phyloP scores from a whole-genome alignment of 768 basidiomycete species.

The Russula dissimulans region DNA sequence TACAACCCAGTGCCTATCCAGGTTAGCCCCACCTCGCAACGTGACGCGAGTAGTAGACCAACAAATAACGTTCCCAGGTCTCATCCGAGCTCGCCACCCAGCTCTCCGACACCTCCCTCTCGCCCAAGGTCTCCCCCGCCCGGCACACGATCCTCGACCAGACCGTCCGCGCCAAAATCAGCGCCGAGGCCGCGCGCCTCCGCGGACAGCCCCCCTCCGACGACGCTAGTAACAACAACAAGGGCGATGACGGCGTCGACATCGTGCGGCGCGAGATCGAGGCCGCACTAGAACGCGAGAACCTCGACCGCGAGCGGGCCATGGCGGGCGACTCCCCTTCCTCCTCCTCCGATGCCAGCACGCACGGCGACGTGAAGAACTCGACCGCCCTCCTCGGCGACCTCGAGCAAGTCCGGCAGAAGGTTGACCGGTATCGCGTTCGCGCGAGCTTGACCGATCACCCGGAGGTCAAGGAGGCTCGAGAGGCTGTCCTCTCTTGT shows the following conservation, averaged over 20 bases:
- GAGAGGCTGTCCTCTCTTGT: slow-evolving; percentile 59
- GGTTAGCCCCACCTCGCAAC: slow-evolving; percentile 18
- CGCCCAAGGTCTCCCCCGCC: slow-evolving; percentile 50
- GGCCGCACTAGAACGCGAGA: slow-evolving; percentile 76
- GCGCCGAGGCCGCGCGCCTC: slow-evolving; percentile 55
- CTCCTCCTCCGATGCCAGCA: slow-evolving; percentile 1
- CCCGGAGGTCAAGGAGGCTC: slow-evolving; percentile 45
- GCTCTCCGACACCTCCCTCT: slow-evolving; percentile 54
- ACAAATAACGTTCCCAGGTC: slow-evolving; percentile 40
- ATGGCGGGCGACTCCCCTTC: slow-evolving; percentile 33
- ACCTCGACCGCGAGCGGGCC: slow-evolving; percentile 63
- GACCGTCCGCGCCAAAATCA: slow-evolving; percentile 63
- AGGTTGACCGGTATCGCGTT: slow-evolving; percentile 62
- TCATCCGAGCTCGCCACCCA: slow-evolving; percentile 76
- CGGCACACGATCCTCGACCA: slow-evolving; percentile 69
- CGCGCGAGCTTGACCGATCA: slow-evolving; percentile 46
- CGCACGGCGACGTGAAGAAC: slow-evolving; percentile 40
- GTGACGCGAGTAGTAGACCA: neutral
- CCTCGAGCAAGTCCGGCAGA: slow-evolving; percentile 60
- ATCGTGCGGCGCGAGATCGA: slow-evolving; percentile 65
- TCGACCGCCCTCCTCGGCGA: slow-evolving; percentile 62
- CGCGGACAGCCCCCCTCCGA: slow-evolving; percentile 51
- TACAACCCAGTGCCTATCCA: slow-evolving; percentile 34
- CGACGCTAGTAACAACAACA: too few species aligned
- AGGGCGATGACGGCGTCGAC: slow-evolving; percentile 46